These are phyloP conservation scores for Cucurbita pepo DNA, from an alignment of 306 rosid genomes.

Conservation along the genomic window DNA sequence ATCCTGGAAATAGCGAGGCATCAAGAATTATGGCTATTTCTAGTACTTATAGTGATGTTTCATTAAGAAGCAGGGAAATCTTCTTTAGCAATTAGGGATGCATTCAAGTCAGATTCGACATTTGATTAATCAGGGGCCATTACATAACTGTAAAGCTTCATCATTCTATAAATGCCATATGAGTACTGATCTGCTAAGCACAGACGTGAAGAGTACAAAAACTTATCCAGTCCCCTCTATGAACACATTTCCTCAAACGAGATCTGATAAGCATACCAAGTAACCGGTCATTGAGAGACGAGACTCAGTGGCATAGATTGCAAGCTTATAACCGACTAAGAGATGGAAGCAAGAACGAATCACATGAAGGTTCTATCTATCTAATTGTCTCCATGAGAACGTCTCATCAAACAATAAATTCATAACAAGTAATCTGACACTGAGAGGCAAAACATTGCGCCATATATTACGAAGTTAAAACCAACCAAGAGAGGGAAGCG, in stretches of 20 bases:
- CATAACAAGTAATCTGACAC: not conserved
- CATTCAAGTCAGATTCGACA: not conserved
- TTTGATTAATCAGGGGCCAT: not conserved
- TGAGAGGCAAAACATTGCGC: not conserved
- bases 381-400: not conserved
- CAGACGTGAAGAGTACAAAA: not conserved
- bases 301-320: not conserved
- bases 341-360: not conserved
- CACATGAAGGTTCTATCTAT: not conserved
- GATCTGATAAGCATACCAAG: not conserved
- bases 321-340: not conserved
- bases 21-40: not conserved
- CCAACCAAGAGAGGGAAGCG: not conserved
- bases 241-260: not conserved
- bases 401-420: not conserved
- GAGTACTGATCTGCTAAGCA: not conserved
- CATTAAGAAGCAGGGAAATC: not conserved
- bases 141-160: not conserved
- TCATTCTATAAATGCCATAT: not conserved
- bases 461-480: not conserved
- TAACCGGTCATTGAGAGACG: no score
- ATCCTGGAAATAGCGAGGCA: conserved; percentile 22
- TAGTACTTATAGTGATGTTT: not conserved
- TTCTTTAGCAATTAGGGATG: not conserved
- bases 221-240: not conserved